Evolutionary conservation across 176 grass and related monocot genomes (phyloP).

Genomic region (Juncus effusus): DNA sequence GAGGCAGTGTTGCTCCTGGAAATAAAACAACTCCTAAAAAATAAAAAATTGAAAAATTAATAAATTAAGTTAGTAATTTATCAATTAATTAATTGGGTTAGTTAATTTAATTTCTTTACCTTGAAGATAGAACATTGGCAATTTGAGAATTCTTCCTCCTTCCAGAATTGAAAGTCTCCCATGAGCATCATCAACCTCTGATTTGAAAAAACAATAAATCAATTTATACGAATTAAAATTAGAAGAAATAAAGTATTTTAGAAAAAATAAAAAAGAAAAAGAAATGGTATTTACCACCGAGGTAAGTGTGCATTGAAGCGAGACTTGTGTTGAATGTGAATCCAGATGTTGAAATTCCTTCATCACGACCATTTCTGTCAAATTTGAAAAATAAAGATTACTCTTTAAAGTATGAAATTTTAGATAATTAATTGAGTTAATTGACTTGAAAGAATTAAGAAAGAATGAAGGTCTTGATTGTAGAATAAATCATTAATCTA

Average conservation of each 20-base stretch:
- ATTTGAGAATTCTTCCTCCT: constrained; percentile 49
- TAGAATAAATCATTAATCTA: background rate
- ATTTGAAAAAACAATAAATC: constrained; percentile 23
- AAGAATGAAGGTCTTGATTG: background rate
- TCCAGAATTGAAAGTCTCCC: constrained; percentile 59
- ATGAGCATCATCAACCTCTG: constrained; percentile 85
- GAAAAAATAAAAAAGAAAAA: constrained; percentile 7
- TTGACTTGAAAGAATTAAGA: background rate
- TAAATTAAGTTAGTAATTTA: too few relatives aligned
- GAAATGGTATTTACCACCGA: constrained; percentile 59
- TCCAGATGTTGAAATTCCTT: constrained; percentile 34
- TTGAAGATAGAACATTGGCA: constrained; percentile 82
- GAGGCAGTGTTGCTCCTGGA: constrained; percentile 87
- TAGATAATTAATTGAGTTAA: background rate
- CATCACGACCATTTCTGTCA: constrained; percentile 35
- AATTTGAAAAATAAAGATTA: constrained; percentile 14
- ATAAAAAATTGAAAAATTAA: constrained; percentile 20
- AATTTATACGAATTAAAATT: constrained; percentile 18
- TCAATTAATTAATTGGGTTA: too few relatives aligned
- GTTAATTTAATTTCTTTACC: constrained; percentile 35
- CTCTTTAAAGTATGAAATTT: background rate
- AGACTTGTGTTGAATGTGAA: constrained; percentile 49
- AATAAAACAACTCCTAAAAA: constrained; percentile 81
- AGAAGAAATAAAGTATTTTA: background rate
- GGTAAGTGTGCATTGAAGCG: constrained; percentile 77